These are phyloP conservation scores for Candida silvicultrix DNA, from an alignment of 805 yeast genomes.

Conservation along the genomic window DNA sequence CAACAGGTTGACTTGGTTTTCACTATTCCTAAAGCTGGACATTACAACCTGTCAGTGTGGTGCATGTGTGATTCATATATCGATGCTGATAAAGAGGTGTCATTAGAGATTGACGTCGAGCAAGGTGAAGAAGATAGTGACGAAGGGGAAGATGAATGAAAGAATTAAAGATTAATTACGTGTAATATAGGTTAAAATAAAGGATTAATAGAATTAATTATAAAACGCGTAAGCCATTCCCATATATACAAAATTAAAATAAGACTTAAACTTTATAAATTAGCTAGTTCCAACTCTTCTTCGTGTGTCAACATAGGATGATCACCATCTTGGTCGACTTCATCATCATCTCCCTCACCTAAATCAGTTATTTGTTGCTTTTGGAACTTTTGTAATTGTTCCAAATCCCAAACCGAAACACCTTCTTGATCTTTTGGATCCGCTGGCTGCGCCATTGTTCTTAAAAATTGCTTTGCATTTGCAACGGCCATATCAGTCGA, in stretches of 20 bases:
- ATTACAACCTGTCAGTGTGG: conserved; percentile 64
- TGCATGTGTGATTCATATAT: conserved; percentile 85
- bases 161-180: background rate
- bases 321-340: conserved; percentile 17
- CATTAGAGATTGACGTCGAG: conserved; percentile 41
- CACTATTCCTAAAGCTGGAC: conserved; percentile 54
- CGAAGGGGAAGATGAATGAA: conserved; percentile 2
- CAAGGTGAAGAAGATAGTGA: conserved; percentile 24
- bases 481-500: conserved; percentile 98
- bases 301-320: conserved; percentile 20
- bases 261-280: conserved; percentile 2
- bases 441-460: conserved; percentile 92
- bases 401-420: conserved; percentile 84
- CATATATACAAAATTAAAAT: background rate
- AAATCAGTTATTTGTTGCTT: conserved; percentile 32
- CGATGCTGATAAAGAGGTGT: conserved; percentile 87
- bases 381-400: conserved; percentile 58
- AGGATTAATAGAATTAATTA: background rate
- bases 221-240: background rate
- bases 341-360: conserved; percentile 13
- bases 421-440: conserved; percentile 90
- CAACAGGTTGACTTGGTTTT: conserved; percentile 51
- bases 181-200: background rate
- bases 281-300: conserved; percentile 20
- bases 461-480: conserved; percentile 82